These are phyloP conservation scores for Flaveria bidentis DNA, from an alignment of 129 eudicot species.

Conservation along the genomic window DNA sequence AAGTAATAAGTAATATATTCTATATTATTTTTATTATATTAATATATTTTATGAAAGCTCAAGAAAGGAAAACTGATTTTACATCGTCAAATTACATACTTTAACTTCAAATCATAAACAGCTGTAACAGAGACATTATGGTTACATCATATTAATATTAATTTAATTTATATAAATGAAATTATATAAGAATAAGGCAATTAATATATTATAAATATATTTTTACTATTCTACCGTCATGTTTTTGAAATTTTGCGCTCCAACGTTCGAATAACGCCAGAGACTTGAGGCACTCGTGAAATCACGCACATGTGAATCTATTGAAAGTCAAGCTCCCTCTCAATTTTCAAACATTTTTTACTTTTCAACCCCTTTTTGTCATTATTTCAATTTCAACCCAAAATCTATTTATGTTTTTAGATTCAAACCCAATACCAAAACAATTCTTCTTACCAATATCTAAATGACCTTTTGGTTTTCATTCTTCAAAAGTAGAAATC, in stretches of 20 bases:
- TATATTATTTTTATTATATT: too few species aligned
- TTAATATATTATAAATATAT: not conserved
- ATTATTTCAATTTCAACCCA: slow-evolving; percentile 22
- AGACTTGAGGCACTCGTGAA: slow-evolving; percentile 68
- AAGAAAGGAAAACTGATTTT: too few species aligned
- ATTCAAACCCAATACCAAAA: slow-evolving; percentile 1
- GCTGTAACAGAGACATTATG: too few species aligned
- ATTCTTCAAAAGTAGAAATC: too few species aligned
- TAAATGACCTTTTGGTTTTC: too few species aligned
- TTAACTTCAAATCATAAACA: too few species aligned
- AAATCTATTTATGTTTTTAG: slow-evolving; percentile 13
- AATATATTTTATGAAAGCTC: too few species aligned
- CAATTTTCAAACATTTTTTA: slow-evolving; percentile 23
- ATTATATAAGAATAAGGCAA: not conserved
- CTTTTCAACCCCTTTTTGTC: slow-evolving; percentile 7
- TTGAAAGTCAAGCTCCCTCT: slow-evolving; percentile 46
- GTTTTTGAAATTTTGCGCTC: slow-evolving; percentile 74
- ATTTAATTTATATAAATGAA: too few species aligned
- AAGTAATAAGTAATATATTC: too few species aligned
- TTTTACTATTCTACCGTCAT: slow-evolving; percentile 25
- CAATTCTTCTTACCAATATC: not conserved
- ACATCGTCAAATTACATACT: too few species aligned
- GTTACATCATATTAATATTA: too few species aligned
- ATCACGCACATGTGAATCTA: slow-evolving; percentile 66
- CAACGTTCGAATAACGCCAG: slow-evolving; percentile 64